Conservation (phyloP, 257 asterid genomes). For the Solanum arcanum region DNA sequence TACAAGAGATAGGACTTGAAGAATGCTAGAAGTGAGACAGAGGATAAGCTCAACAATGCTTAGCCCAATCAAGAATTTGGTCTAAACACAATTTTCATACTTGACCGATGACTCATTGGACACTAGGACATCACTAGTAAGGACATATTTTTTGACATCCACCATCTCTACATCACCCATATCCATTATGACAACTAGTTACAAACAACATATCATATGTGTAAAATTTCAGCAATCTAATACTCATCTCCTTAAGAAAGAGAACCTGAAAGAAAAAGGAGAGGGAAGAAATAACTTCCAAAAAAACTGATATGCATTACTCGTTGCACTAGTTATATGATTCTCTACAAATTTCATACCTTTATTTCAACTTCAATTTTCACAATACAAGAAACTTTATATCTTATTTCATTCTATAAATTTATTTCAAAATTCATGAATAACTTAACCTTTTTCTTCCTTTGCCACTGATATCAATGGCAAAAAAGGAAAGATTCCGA, state of each 20-base stretch:
- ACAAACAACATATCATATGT: not conserved
- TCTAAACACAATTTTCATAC: too few species aligned
- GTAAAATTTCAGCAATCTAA: not conserved
- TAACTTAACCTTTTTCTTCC: too few species aligned
- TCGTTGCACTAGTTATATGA: not conserved
- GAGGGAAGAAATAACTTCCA: too few species aligned
- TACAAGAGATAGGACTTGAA: not conserved
- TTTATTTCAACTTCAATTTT: not conserved
- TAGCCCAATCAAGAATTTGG: too few species aligned
- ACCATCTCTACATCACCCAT: conserved; percentile 24
- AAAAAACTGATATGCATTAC: too few species aligned
- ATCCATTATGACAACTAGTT: conserved; percentile 6
- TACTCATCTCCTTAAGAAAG: not conserved
- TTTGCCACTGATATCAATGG: too few species aligned
- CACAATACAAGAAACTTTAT: not conserved
- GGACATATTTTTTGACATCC: conserved; percentile 22
- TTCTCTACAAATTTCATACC: not conserved
- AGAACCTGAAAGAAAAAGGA: not conserved
- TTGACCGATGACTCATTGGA: not conserved
- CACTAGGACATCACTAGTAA: conserved; percentile 2
- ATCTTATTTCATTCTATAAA: not conserved
- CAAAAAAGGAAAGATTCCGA: too few species aligned
- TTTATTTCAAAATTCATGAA: not conserved
- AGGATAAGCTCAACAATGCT: not conserved
- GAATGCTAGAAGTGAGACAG: conserved; percentile 5